Conservation (phyloP, 768 basidiomycete species). For the Lactarius akahatsu region DNA sequence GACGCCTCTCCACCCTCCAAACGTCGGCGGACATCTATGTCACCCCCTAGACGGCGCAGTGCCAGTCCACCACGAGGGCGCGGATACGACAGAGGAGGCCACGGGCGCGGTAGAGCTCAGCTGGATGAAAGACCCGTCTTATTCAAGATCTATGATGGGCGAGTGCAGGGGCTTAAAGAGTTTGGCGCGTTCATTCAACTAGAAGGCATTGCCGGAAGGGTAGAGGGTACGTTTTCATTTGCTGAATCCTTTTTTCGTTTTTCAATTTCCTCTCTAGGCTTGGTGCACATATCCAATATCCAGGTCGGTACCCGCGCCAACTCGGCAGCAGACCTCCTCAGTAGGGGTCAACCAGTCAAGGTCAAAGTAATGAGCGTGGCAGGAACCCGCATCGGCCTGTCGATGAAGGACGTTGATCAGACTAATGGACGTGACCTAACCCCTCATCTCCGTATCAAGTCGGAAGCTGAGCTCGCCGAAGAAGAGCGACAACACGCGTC, state of each 20-base stretch:
- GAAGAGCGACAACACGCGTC: slow-evolving; percentile 68
- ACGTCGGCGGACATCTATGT: slow-evolving; percentile 56
- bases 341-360: slow-evolving; percentile 81
- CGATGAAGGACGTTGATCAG: slow-evolving; percentile 99
- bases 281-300: slow-evolving; percentile 96
- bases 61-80: slow-evolving; percentile 62
- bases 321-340: slow-evolving; percentile 82
- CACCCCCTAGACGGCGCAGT: slow-evolving; percentile 48
- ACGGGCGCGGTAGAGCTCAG: slow-evolving; percentile 42
- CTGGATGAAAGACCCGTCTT: slow-evolving; percentile 83
- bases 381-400: slow-evolving; percentile 76
- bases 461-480: slow-evolving; percentile 84
- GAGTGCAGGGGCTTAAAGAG: slow-evolving; percentile 82
- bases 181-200: slow-evolving; percentile 94
- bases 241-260: slow-evolving; percentile 13
- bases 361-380: slow-evolving; percentile 97
- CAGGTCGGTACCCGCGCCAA: slow-evolving; percentile 83
- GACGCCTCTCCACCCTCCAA: slow-evolving; percentile 47
- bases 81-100: slow-evolving; percentile 45
- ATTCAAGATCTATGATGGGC: slow-evolving; percentile 94
- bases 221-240: slow-evolving; percentile 69
- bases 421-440: slow-evolving; percentile 84
- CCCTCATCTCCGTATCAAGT: slow-evolving; percentile 91
- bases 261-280: slow-evolving; percentile 50
- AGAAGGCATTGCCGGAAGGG: slow-evolving; percentile 82